Evolutionary conservation across 177 flowering plant species (phyloP).

Genomic region (Vitis hybrid): DNA sequence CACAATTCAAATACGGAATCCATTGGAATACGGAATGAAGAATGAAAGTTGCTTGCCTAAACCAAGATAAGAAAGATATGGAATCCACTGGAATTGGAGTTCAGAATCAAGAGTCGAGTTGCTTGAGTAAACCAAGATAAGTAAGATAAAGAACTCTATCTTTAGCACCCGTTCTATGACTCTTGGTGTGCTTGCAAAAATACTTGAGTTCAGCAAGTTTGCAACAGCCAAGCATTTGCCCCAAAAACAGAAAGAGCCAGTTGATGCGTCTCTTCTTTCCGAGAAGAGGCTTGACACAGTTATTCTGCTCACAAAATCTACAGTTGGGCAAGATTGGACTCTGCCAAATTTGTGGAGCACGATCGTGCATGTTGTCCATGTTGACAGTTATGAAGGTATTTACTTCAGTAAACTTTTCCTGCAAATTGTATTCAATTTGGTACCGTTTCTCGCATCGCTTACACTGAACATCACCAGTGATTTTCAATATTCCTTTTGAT

Average conservation of each 20-base stretch:
- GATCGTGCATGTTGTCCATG: constrained; percentile 24
- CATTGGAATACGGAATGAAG: too few species aligned
- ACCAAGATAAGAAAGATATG: too few species aligned
- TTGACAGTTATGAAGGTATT: constrained; percentile 9
- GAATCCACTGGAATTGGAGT: too few species aligned
- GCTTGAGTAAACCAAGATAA: constrained; percentile 51
- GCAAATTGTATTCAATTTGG: constrained; percentile 27
- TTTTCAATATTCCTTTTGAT: constrained; percentile 8
- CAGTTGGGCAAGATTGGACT: constrained; percentile 37
- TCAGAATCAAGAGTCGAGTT: constrained; percentile 28
- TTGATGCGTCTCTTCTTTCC: constrained; percentile 33
- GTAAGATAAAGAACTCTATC: constrained; percentile 59
- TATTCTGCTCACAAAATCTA: constrained; percentile 26
- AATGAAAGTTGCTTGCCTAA: too few species aligned
- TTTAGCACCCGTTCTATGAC: constrained; percentile 74
- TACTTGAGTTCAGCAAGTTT: constrained; percentile 51
- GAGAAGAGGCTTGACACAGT: constrained; percentile 31
- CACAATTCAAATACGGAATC: too few species aligned
- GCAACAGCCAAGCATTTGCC: constrained; percentile 37
- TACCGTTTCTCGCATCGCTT: constrained; percentile 34
- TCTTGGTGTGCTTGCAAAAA: constrained; percentile 62
- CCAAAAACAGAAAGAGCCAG: constrained; percentile 58
- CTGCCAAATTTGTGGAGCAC: constrained; percentile 52
- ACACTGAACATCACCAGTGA: constrained; percentile 44
- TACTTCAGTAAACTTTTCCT: constrained; percentile 28